These are phyloP conservation scores for Encephalitozoon intestinalis DNA, from an alignment of 371 early-diverging fungal genomes.

Conservation along the genomic window DNA sequence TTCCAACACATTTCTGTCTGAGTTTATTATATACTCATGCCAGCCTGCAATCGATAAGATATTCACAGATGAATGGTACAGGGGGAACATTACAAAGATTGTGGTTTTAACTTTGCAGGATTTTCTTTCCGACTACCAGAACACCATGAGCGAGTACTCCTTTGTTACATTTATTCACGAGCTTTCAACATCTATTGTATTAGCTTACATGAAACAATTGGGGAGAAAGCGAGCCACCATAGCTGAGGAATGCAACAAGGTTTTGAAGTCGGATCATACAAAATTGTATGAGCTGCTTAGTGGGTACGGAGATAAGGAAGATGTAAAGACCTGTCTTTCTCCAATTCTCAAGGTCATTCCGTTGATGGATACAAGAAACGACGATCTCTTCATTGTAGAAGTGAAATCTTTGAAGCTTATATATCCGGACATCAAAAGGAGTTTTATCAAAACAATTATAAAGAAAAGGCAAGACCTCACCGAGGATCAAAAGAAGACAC, in stretches of 20 bases:
- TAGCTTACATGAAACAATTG: slow-evolving; percentile 51
- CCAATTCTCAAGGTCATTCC: slow-evolving; percentile 44
- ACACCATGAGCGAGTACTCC: slow-evolving; percentile 58
- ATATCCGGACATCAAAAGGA: slow-evolving; percentile 35
- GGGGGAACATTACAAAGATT: slow-evolving; percentile 34
- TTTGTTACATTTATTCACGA: slow-evolving; percentile 55
- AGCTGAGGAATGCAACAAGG: slow-evolving; percentile 5
- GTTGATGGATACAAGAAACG: slow-evolving; percentile 46
- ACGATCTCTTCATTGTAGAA: slow-evolving; percentile 52
- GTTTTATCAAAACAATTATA: slow-evolving; percentile 39
- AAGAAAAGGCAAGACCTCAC: slow-evolving; percentile 37
- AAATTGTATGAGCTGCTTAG: slow-evolving; percentile 36
- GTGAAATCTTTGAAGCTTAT: slow-evolving; percentile 36
- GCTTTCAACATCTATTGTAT: slow-evolving; percentile 23
- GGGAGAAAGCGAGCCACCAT: slow-evolving; percentile 42
- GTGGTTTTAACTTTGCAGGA: slow-evolving; percentile 58
- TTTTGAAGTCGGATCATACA: slow-evolving; percentile 46
- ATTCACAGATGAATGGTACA: slow-evolving; percentile 55
- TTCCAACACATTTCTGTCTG: slow-evolving; percentile 45
- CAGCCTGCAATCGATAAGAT: slow-evolving; percentile 48
- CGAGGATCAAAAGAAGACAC: slow-evolving; percentile 35
- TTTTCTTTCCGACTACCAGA: slow-evolving; percentile 59
- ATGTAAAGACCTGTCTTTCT: slow-evolving; percentile 25
- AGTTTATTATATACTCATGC: slow-evolving; percentile 54
- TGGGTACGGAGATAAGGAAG: slow-evolving; percentile 42